A percentile compares a stretch with the other conserved stretches of the same genome.
Conservation (phyloP, 495 filamentous ascomycete genomes). For the Cercophora sp. region DNA sequence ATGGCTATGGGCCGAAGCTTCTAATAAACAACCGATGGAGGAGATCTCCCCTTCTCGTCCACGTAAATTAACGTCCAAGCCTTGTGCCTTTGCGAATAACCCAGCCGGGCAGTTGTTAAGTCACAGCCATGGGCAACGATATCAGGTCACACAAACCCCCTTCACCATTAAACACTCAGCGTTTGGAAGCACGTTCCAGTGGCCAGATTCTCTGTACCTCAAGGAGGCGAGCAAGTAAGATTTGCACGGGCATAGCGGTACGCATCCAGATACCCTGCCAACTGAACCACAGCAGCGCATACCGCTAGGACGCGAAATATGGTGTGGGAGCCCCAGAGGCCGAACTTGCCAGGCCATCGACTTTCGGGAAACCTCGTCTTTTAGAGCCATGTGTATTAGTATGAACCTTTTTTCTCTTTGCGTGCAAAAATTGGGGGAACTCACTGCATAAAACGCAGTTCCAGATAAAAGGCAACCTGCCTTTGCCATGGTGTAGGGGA, state of each 20-base stretch:
- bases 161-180: no score
- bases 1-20: no score
- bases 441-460: constrained; percentile 15
- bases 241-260: constrained; percentile 13
- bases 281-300: constrained; percentile 7
- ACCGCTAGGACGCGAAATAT: constrained; percentile 53
- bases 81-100: no score
- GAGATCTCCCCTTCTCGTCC: no score
- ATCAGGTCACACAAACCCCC: no score
- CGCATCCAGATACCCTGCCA: constrained; percentile 15
- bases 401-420: background rate
- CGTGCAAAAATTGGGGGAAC: constrained; percentile 1
- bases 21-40: no score
- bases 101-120: no score
- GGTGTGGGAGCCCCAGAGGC: constrained; percentile 65
- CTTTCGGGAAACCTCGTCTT: constrained; percentile 47
- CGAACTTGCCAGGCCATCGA: constrained; percentile 54
- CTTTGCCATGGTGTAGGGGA: constrained; percentile 47
- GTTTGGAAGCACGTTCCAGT: no score
- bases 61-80: no score
- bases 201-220: no score
- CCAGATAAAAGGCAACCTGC: constrained; percentile 49
- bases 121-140: no score
- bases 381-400: constrained; percentile 4
- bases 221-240: constrained; percentile 7